Base-by-base conservation (phyloP, 192 early-diverging fungal species). In the Rhizophagus prolifer region DNA sequence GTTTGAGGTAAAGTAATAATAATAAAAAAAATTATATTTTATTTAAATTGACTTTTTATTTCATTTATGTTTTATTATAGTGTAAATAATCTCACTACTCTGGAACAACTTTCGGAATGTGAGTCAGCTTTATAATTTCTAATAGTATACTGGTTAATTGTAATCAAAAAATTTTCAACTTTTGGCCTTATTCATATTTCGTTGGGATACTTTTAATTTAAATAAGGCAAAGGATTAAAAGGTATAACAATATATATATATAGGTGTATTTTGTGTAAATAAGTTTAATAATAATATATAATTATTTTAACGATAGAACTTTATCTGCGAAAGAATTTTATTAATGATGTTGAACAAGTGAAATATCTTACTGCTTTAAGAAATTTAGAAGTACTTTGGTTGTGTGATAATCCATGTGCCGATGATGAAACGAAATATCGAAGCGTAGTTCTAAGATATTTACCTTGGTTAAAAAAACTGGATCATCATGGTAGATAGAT, bases 81-180 rank as follows among this genome's bases (percentile, higher is more conserved):
- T 76, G 74, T 76, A 21, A 76, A 76, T 66, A 76, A 76, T 50
- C 64, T 76, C 26, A 76, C 62, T 66, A 2, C 74, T 26, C 65
- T 76, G 47, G 74, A 63, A 31, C 41, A 76, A 61, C 74, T 76
- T 31, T 64, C 62, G 25, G 62, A 76, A 65, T 76, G 74, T 76
- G 58, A 74, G 73, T 74, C 34, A 38, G 59, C 60, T 58, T 62
- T 72, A 25, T 26, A 54, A 34, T 59, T 59, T 72, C 30, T 59
- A 13, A 16, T 72, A 21, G 13, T 72, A 58, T 72, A 21, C 26
- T 25, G 58, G 21, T 58, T 31, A 21, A 21, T 58, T 58, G 16
- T 23, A 59, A 72, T 9, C 41, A 44, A 44, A 44, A 44, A 16
- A 25, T 28, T 62, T 21, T 62, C 46, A 54, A 63, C 73, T 28